Evolutionary conservation across 139 green algal species (phyloP).

Genomic region (Coccomyxa sp.): DNA sequence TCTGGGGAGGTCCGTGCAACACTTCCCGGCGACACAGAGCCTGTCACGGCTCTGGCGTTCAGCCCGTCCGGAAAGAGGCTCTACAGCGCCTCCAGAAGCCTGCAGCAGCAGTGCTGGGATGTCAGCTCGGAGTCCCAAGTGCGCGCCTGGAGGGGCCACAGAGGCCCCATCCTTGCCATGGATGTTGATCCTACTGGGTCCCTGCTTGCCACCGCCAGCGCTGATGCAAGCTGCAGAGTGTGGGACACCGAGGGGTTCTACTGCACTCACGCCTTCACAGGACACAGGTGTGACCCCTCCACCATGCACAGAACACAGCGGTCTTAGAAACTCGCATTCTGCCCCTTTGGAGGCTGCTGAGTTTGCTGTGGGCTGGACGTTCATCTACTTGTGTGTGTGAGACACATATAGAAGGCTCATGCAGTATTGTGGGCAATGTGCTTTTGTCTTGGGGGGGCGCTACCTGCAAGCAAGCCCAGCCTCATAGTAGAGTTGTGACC

Average conservation of each 20-base stretch:
- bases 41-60: constrained; percentile 76
- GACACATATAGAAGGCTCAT: background rate
- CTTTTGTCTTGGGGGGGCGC: background rate
- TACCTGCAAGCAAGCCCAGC: background rate
- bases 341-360: no score
- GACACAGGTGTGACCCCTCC: constrained; percentile 52
- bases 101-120: constrained; percentile 64
- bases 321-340: background rate
- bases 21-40: constrained; percentile 78
- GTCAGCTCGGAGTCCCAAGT: constrained; percentile 7
- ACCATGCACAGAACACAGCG: background rate
- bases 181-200: constrained; percentile 69
- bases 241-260: constrained; percentile 73
- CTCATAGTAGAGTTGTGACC: background rate
- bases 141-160: constrained; percentile 52
- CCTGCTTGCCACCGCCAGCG: constrained; percentile 72
- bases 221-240: constrained; percentile 71
- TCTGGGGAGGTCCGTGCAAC: constrained; percentile 56
- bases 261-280: constrained; percentile 88
- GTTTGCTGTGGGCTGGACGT: no score
- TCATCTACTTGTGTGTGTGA: no score
- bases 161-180: constrained; percentile 72
- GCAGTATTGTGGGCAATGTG: background rate
- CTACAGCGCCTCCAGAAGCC: constrained; percentile 75
- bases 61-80: constrained; percentile 65